Conservation (phyloP, 2,329 filamentous ascomycete genomes). For the Conoideocrella luteorostrata region DNA sequence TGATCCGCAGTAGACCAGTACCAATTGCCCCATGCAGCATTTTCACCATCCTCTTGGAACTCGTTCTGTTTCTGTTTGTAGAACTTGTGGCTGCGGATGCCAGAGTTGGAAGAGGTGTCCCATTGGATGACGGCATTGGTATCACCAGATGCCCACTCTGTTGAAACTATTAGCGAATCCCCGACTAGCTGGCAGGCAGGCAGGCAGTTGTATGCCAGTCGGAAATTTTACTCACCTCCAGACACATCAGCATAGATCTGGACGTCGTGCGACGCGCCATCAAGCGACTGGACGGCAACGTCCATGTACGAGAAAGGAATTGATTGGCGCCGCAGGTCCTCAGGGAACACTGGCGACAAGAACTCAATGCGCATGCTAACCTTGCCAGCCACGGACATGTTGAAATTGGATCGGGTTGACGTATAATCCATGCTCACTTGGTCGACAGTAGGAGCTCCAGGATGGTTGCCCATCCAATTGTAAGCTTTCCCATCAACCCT, state of each 20-base stretch:
- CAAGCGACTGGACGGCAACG: constrained; percentile 54
- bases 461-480: constrained; percentile 60
- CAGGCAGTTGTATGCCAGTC: too few relatives aligned
- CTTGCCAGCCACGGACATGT: constrained; percentile 54
- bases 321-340: constrained; percentile 61
- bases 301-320: constrained; percentile 65
- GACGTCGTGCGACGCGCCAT: constrained; percentile 56
- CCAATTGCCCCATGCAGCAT: constrained; percentile 75
- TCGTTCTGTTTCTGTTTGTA: constrained; percentile 52
- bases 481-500: constrained; percentile 58
- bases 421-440: constrained; percentile 65
- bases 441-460: constrained; percentile 41
- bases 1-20: constrained; percentile 62
- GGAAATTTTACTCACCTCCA: constrained; percentile 13
- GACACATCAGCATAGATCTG: constrained; percentile 69
- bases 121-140: constrained; percentile 50
- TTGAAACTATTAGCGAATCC: too few relatives aligned
- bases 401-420: constrained; percentile 65
- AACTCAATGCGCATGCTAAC: constrained; percentile 64
- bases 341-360: constrained; percentile 61
- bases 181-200: too few relatives aligned
- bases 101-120: constrained; percentile 46
- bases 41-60: constrained; percentile 63
- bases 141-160: constrained; percentile 69
- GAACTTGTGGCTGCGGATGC: constrained; percentile 59